phyloP scores from a whole-genome alignment of 148 eudicot genomes.

The Nyssa sinensis region DNA sequence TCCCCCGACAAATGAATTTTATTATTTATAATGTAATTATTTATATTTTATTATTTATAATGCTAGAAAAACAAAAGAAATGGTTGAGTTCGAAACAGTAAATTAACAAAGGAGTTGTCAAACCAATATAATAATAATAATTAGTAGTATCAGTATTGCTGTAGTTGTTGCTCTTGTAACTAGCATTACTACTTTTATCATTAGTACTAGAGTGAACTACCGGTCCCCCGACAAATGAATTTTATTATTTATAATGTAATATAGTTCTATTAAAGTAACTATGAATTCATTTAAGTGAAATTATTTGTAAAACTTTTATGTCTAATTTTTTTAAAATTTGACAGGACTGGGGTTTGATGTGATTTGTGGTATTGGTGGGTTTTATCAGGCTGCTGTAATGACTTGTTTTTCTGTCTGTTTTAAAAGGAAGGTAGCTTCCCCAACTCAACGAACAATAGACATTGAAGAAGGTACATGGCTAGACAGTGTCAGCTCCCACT shows the following conservation, averaged over 20 bases:
- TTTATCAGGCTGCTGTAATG: slow-evolving; percentile 22
- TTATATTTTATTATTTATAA: too few relatives aligned
- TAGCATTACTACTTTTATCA: too few relatives aligned
- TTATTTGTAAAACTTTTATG: not conserved
- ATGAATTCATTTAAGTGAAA: not conserved
- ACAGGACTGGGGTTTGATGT: slow-evolving; percentile 15
- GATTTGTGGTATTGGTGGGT: not conserved
- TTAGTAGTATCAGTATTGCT: too few relatives aligned
- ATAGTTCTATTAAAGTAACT: not conserved
- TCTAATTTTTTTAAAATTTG: not conserved
- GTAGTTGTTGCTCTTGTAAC: not conserved
- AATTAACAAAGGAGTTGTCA: not conserved
- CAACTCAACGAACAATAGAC: slow-evolving; percentile 14
- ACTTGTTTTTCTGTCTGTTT: slow-evolving; percentile 34
- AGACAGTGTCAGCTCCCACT: not conserved
- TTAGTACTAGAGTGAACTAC: too few relatives aligned
- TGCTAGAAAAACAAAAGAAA: not conserved
- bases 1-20: too few relatives aligned
- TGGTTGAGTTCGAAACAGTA: not conserved
- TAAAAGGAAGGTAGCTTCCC: slow-evolving; percentile 19
- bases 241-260: not conserved
- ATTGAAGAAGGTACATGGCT: slow-evolving; percentile 41
- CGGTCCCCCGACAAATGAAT: not conserved
- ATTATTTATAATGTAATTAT: too few relatives aligned
- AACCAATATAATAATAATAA: not conserved